Evolutionary conservation across 2,329 filamentous ascomycete species (phyloP).

Genomic region (Cladosporium velox): DNA sequence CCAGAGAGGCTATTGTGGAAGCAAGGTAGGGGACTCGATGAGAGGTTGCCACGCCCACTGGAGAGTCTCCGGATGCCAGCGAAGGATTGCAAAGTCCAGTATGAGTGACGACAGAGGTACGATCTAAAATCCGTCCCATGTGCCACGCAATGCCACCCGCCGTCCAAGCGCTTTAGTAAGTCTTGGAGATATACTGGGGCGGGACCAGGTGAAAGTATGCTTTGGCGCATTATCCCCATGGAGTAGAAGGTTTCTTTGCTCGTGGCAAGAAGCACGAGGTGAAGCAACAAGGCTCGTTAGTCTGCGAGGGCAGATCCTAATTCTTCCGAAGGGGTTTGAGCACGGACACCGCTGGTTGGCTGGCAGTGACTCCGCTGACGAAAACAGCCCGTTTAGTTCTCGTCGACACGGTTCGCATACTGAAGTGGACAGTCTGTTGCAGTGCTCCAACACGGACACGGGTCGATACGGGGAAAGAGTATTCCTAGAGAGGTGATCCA

Average conservation of each 20-base stretch:
- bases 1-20: too few species aligned
- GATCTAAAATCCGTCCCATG: neutral
- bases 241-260: slow-evolving; percentile 11
- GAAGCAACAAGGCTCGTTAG: slow-evolving; percentile 2
- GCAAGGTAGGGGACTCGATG: neutral
- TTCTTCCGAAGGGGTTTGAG: neutral
- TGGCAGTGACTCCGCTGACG: neutral
- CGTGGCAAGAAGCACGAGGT: slow-evolving; percentile 11
- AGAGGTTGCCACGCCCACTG: neutral
- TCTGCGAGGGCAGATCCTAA: slow-evolving; percentile 6
- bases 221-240: neutral
- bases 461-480: slow-evolving; percentile 13
- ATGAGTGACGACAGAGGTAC: neutral
- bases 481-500: slow-evolving; percentile 11
- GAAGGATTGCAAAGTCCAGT: neutral
- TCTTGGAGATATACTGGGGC: slow-evolving; percentile 10
- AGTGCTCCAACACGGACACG: slow-evolving; percentile 18
- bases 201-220: neutral
- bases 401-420: slow-evolving; percentile 1
- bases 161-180: slow-evolving; percentile 3
- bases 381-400: slow-evolving; percentile 2
- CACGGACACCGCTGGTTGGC: slow-evolving; percentile 6
- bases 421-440: neutral
- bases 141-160: slow-evolving; percentile 1
- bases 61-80: neutral